Evolutionary conservation across 352 stramenopile genomes (phyloP).

Genomic region (Phytopythium chamaehyphon): DNA sequence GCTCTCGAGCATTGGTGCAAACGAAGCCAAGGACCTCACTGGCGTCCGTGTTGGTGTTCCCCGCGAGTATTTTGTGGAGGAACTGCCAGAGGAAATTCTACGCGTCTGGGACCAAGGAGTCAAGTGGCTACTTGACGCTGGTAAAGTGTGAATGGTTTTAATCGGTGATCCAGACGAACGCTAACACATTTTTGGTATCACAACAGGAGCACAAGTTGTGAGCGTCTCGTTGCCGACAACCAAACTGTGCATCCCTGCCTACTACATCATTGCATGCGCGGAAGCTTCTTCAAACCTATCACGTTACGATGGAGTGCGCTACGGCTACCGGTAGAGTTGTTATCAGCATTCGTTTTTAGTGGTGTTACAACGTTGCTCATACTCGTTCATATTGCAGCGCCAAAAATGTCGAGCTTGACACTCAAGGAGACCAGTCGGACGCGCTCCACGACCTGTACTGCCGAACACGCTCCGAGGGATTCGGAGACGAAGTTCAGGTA

Average conservation of each 20-base stretch:
- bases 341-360: background rate
- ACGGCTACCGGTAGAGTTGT: conserved; percentile 64
- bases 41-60: conserved; percentile 90
- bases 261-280: conserved; percentile 98
- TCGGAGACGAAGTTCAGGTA: conserved; percentile 90
- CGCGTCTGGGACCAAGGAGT: conserved; percentile 81
- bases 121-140: conserved; percentile 58
- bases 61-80: conserved; percentile 92
- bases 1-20: conserved; percentile 23
- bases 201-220: conserved; percentile 64
- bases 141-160: conserved; percentile 3
- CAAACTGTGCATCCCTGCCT: conserved; percentile 91
- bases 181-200: background rate
- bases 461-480: conserved; percentile 83
- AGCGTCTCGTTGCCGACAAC: conserved; percentile 70
- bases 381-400: conserved; percentile 22
- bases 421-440: conserved; percentile 63
- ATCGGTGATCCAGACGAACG: background rate
- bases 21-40: conserved; percentile 39
- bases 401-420: conserved; percentile 43
- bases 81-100: conserved; percentile 84
- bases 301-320: conserved; percentile 95
- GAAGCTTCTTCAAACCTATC: conserved; percentile 98
- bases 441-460: conserved; percentile 85
- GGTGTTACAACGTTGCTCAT: background rate